Conservation (phyloP, 768 basidiomycete species). For the Trametes coccinea region DNA sequence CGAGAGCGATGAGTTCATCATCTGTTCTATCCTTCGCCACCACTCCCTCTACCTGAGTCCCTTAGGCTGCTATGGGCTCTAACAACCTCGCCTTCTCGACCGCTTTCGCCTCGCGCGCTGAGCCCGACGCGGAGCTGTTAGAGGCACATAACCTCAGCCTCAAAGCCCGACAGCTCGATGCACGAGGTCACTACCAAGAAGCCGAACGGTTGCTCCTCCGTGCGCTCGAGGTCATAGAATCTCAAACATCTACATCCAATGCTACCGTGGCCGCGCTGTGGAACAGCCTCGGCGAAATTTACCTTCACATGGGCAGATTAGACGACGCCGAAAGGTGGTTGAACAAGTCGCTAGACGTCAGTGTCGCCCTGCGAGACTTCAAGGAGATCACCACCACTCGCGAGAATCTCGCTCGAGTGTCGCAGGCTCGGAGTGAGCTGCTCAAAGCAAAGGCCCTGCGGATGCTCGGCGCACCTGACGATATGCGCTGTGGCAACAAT, state of each 20-base stretch:
- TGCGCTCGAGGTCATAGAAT: slow-evolving; percentile 35
- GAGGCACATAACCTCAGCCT: slow-evolving; percentile 23
- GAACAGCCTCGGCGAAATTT: slow-evolving; percentile 40
- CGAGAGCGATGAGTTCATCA: neutral
- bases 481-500: slow-evolving; percentile 34
- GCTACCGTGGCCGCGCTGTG: slow-evolving; percentile 29
- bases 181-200: slow-evolving; percentile 27
- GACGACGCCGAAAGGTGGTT: slow-evolving; percentile 42
- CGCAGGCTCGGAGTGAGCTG: slow-evolving; percentile 37
- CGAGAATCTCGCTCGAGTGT: slow-evolving; percentile 40
- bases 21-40: neutral
- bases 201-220: slow-evolving; percentile 36
- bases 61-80: slow-evolving; percentile 1
- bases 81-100: slow-evolving; percentile 1
- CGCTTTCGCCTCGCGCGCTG: neutral
- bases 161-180: slow-evolving; percentile 24
- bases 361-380: slow-evolving; percentile 30
- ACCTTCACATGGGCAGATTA: slow-evolving; percentile 37
- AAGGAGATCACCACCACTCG: slow-evolving; percentile 33
- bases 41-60: neutral
- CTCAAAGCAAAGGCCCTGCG: slow-evolving; percentile 35
- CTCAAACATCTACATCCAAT: slow-evolving; percentile 24
- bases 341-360: slow-evolving; percentile 33
- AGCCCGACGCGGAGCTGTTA: slow-evolving; percentile 3
- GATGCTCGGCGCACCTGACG: slow-evolving; percentile 29